Evolutionary conservation across 805 yeast species (phyloP), one percentile per base, ranked within the genome.

Genomic region (Zygosaccharomyces pseudorouxii): DNA sequence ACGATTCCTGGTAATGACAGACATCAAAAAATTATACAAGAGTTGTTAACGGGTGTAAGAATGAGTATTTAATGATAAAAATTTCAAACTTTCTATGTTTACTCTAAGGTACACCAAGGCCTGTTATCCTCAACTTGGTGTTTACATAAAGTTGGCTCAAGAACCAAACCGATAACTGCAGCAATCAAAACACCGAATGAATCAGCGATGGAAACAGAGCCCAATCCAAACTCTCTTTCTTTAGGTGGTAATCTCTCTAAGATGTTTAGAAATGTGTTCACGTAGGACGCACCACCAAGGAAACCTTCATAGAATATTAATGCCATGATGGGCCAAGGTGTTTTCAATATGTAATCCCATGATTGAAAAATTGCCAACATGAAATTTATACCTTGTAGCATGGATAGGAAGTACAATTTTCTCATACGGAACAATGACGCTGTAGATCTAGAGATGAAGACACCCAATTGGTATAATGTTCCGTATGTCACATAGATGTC

Each of bases 401-500:
- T 27, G 0, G 96, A 77, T 6, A 89, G 78, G 16, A 79, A 36
- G 64, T 83, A 82, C 5, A 92, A 71, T 7, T 73, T 70, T 45
- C 67, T 72, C 33, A 90, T 65, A 41, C 95, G 71, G 22, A 86
- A 57, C 48, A 83, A 71, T 2, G 81, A 72, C 0, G 87, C 82
- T 1, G 96, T 87, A 0, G 97, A 87, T 49, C 98, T 73, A 3
- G 97, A 89, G 1, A 92, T 77, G 59, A 92, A 89, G 0, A 92
- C 99, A 7, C 99, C 99, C 3, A 89, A 62, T 64, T 92, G 98
- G 59, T 92, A 92, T 3, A 90, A 65, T 3, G 95, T 84, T 6
- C 96, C 95, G 62, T 92, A 92, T 0, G 89, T 81, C 11, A 92
- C 98, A 64, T 92, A 92, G 3, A 87, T 84, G 58, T 92, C 98